Conservation (phyloP, 108 stramenopile species). For the Cyclotella baltica region DNA sequence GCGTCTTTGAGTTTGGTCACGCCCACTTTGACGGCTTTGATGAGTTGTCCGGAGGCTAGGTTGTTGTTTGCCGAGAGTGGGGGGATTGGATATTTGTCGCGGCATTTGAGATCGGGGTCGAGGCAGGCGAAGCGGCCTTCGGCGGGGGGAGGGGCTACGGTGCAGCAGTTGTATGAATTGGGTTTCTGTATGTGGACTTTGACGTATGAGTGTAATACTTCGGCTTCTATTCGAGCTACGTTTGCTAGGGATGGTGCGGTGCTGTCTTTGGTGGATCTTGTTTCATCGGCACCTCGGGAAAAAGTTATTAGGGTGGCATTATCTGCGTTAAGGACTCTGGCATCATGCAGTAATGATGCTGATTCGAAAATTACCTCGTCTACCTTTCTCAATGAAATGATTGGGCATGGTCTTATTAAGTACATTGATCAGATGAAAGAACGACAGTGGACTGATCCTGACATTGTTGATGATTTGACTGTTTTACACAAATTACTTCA, state of each 20-base stretch:
- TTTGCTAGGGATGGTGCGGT: slow-evolving; percentile 70
- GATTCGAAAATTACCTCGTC: slow-evolving; percentile 58
- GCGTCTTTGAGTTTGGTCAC: slow-evolving; percentile 71
- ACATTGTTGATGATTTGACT: slow-evolving; percentile 86
- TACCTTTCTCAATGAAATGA: slow-evolving; percentile 89
- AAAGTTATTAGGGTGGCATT: slow-evolving; percentile 94
- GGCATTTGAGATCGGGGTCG: slow-evolving; percentile 60
- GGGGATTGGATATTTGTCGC: slow-evolving; percentile 78
- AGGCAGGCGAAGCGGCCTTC: slow-evolving; percentile 25
- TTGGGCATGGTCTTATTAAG: slow-evolving; percentile 90
- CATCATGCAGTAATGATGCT: slow-evolving; percentile 66
- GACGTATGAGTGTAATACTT: slow-evolving; percentile 70
- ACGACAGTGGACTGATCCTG: slow-evolving; percentile 91
- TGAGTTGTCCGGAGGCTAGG: slow-evolving; percentile 64
- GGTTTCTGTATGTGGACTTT: slow-evolving; percentile 91
- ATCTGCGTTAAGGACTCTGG: slow-evolving; percentile 82
- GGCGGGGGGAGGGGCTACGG: slow-evolving; percentile 37
- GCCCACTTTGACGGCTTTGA: slow-evolving; percentile 66
- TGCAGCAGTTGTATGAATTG: slow-evolving; percentile 94
- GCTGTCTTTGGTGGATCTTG: slow-evolving; percentile 76
- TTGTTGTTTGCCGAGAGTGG: slow-evolving; percentile 64
- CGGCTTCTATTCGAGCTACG: slow-evolving; percentile 40
- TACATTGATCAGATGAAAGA: slow-evolving; percentile 85
- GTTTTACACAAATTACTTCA: slow-evolving; percentile 81
- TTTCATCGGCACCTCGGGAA: slow-evolving; percentile 88